Evolutionary conservation across 257 asterid species (phyloP).

Genomic region (Fraxinus americana): DNA sequence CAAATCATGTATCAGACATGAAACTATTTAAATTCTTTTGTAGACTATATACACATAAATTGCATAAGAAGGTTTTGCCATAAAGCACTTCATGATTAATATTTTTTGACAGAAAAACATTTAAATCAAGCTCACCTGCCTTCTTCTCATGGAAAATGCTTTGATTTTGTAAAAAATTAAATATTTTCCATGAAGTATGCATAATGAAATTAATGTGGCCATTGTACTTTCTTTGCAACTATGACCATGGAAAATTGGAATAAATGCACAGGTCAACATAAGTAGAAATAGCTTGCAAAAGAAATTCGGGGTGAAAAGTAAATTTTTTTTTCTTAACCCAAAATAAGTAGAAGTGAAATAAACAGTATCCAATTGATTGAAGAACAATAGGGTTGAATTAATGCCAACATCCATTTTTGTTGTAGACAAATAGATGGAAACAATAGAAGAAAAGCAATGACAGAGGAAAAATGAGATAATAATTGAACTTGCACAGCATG

Average conservation of each 20-base stretch:
- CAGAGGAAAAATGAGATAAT: background rate
- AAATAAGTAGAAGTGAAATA: conserved; percentile 8
- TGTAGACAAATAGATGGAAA: conserved; percentile 1
- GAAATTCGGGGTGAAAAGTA: background rate
- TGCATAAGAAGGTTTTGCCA: background rate
- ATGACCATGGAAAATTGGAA: background rate
- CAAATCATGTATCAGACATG: background rate
- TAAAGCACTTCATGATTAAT: background rate
- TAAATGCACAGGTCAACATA: background rate
- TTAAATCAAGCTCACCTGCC: background rate
- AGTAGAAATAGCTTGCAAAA: background rate
- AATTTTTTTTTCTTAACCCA: background rate
- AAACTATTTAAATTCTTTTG: too few relatives aligned
- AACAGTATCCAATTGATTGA: background rate
- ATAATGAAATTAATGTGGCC: background rate
- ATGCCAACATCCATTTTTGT: background rate
- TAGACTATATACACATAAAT: background rate
- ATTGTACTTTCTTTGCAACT: background rate
- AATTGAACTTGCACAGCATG: background rate
- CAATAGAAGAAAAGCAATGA: background rate
- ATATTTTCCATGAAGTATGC: background rate
- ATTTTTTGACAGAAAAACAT: background rate
- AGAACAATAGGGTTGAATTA: background rate
- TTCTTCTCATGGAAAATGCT: background rate
- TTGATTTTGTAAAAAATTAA: background rate